Conservation (phyloP, 345 rosid genomes). For the Pistacia atlantica region DNA sequence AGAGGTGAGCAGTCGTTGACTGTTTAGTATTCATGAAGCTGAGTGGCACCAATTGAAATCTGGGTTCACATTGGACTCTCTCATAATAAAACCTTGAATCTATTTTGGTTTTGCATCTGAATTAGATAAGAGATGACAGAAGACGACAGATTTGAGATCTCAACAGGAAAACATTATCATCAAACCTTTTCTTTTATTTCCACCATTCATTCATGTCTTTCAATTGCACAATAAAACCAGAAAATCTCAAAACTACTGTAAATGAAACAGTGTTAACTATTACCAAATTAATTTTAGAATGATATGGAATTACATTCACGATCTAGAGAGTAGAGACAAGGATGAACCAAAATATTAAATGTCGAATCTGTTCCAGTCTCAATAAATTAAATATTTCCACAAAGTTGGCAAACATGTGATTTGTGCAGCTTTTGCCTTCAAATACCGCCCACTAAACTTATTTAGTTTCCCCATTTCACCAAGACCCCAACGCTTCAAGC, state of each 20-base stretch:
- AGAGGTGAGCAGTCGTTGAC: too few relatives aligned
- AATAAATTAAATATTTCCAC: neutral
- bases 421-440: constrained; percentile 39
- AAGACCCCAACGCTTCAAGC: neutral
- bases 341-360: neutral
- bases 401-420: constrained; percentile 55
- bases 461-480: neutral
- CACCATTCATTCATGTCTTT: too few relatives aligned
- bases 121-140: neutral
- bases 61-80: neutral
- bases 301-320: neutral
- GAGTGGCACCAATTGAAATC: neutral
- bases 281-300: neutral
- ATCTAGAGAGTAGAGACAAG: neutral
- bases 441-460: constrained; percentile 6
- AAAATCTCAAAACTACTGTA: too few relatives aligned
- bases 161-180: too few relatives aligned
- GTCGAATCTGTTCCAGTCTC: neutral
- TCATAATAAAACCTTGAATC: neutral
- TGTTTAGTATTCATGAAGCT: too few relatives aligned
- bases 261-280: too few relatives aligned
- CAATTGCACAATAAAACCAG: too few relatives aligned
- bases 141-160: too few relatives aligned
- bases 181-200: too few relatives aligned
- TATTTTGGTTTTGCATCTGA: neutral